Percentiles rank a stretch among this genome's conserved stretches.
These are phyloP conservation scores for Climacium dendroides DNA, from an alignment of 225 moss, liverwort and hornwort species.

Conservation along the genomic window DNA sequence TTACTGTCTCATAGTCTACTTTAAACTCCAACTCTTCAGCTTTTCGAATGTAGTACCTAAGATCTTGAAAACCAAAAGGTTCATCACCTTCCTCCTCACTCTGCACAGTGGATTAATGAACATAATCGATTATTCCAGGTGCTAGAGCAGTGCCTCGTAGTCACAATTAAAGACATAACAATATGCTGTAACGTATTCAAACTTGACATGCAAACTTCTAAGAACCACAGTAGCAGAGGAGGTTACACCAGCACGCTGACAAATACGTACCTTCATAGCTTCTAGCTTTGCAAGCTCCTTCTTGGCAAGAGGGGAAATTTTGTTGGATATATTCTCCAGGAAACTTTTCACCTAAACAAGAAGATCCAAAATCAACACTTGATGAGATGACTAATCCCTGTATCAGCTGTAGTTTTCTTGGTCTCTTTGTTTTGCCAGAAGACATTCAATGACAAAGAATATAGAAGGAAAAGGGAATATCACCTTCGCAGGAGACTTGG, in stretches of 20 bases:
- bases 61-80: slow-evolving; percentile 72
- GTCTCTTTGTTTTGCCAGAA: neutral
- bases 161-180: neutral
- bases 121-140: neutral
- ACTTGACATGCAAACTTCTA: neutral
- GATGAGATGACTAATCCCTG: neutral
- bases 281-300: slow-evolving; percentile 73
- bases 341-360: slow-evolving; percentile 64
- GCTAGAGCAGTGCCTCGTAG: neutral
- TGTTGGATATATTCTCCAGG: slow-evolving; percentile 63
- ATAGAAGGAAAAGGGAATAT: neutral
- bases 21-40: slow-evolving; percentile 85
- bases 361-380: neutral
- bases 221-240: neutral
- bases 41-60: slow-evolving; percentile 91
- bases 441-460: neutral
- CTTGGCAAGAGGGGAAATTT: slow-evolving; percentile 76
- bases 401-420: neutral
- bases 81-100: slow-evolving; percentile 77
- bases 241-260: neutral
- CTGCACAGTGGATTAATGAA: slow-evolving; percentile 19
- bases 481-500: slow-evolving; percentile 79
- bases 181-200: neutral
- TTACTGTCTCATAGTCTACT: slow-evolving; percentile 86
- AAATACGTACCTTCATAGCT: slow-evolving; percentile 63